Evolutionary conservation across 306 rosid genomes (phyloP), one percentile per base, ranked within the genome.

Genomic region (Purshia tridentata): DNA sequence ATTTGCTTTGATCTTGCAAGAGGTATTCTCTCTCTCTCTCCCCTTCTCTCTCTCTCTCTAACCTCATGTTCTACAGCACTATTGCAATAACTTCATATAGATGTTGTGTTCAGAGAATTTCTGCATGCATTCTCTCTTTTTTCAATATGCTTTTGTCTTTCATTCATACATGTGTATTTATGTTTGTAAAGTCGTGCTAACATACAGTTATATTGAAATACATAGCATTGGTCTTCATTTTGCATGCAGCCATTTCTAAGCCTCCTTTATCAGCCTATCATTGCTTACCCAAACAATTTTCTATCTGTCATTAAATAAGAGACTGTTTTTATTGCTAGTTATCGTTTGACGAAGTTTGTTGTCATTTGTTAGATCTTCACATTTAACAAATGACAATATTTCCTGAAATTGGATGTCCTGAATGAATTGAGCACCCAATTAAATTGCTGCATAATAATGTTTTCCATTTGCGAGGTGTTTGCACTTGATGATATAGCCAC

Each of bases 1-100:
- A 56, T 94, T 94, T 84, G 91, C 96, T 56, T 81, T 91, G 81
- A 91, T 94, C 73, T 79, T 94, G 78, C 97, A 91, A 82, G 97
- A 94, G 98, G 96, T 91, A 76, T 37, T 46, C 40, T 72, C 61
- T 83, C 56, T 77, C 29, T 56, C n/a, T 65, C 69, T 50, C 39
- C n/a, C 65, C 2, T 6, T 5, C 23, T 8, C 51, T 1, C 12
- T 14, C 9, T n/a, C 20, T 11, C 16, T 15, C 16, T n/a, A n/a
- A n/a, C n/a, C 18, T 5, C 0, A 1, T 29, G 35, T 29, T 29
- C 35, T 29, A 29, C 35, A 29, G 35, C 35, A 29, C 2, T 29
- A 29, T 29, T 29, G 35, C 35, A 29, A 29, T 29, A 29, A 29
- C 35, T 29, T 29, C 35, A 29, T 29, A 3, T 20, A 20, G 10